These are phyloP conservation scores for Acanthamoeba lenticulata DNA, from an alignment of 208 protist genomes.

Conservation along the genomic window DNA sequence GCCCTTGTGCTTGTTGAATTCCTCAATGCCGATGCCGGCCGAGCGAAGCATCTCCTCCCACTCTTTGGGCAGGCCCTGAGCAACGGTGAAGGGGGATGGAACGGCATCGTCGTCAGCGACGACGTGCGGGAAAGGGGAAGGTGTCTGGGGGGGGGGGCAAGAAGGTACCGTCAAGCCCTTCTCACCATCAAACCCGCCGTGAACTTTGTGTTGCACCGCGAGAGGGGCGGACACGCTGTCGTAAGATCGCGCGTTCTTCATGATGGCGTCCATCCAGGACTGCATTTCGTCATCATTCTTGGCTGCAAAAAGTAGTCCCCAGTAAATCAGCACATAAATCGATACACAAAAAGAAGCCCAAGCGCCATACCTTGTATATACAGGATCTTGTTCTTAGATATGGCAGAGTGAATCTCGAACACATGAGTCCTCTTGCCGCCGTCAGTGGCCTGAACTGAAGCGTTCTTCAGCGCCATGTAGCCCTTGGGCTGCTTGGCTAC, in stretches of 20 bases:
- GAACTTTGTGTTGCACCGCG: slow-evolving; percentile 4
- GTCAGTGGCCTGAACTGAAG: neutral
- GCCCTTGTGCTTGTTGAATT: slow-evolving; percentile 41
- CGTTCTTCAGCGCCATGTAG: slow-evolving; percentile 4
- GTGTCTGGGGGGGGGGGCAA: neutral
- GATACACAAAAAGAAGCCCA: neutral
- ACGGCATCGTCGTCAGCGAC: neutral
- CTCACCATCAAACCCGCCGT: slow-evolving; percentile 13
- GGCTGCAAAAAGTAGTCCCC: neutral
- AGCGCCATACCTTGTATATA: neutral
- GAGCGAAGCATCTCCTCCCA: slow-evolving; percentile 81
- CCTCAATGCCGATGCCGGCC: slow-evolving; percentile 65
- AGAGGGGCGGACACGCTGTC: slow-evolving; percentile 25
- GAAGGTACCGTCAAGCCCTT: slow-evolving; percentile 36
- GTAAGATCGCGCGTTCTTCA: slow-evolving; percentile 26
- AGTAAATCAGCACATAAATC: neutral
- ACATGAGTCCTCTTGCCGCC: slow-evolving; percentile 3
- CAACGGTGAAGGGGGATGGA: neutral
- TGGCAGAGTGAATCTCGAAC: neutral
- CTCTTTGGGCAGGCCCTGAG: slow-evolving; percentile 77
- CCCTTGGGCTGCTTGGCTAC: slow-evolving; percentile 6
- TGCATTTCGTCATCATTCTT: neutral
- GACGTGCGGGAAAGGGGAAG: neutral
- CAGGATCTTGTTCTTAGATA: slow-evolving; percentile 23
- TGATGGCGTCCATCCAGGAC: slow-evolving; percentile 1